phyloP scores from a whole-genome alignment of 805 yeast genomes.

The Ogataea pignaliae region DNA sequence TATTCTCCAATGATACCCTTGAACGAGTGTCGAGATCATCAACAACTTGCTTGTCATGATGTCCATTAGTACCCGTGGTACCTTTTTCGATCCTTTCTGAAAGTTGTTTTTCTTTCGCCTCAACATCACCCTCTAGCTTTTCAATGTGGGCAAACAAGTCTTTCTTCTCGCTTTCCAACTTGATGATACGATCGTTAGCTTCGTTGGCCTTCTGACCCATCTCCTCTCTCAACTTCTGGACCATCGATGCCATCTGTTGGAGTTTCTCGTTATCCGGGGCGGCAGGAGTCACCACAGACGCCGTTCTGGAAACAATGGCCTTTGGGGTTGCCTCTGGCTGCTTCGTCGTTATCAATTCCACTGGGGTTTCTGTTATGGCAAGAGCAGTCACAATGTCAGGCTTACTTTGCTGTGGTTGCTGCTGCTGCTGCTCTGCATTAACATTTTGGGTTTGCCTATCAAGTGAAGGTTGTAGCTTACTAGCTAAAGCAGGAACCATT shows the following conservation, averaged over 20 bases:
- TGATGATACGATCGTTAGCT: conserved; percentile 51
- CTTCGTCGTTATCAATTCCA: neutral
- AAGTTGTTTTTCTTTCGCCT: conserved; percentile 4
- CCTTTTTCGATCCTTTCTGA: conserved; percentile 2
- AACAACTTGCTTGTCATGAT: no score
- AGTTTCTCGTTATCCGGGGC: conserved; percentile 16
- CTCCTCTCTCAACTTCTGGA: conserved; percentile 34
- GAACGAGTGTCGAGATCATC: conserved; percentile 15
- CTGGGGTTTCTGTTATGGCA: neutral
- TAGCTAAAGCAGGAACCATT: conserved; percentile 1
- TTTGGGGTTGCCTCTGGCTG: neutral
- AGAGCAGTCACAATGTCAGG: neutral
- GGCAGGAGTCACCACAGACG: neutral
- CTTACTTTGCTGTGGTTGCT: neutral
- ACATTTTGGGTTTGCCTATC: no score
- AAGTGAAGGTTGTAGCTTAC: neutral
- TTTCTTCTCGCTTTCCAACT: conserved; percentile 38
- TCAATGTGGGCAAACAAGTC: conserved; percentile 8
- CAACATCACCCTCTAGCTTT: neutral
- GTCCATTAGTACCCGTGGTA: neutral
- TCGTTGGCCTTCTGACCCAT: conserved; percentile 48
- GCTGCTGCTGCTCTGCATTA: neutral
- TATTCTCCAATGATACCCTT: conserved; percentile 17
- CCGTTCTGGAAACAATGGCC: no score
- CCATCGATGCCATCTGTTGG: conserved; percentile 21